These are phyloP conservation scores for Jackrogersella multiformis DNA, from an alignment of 495 filamentous ascomycete genomes.

Conservation along the genomic window DNA sequence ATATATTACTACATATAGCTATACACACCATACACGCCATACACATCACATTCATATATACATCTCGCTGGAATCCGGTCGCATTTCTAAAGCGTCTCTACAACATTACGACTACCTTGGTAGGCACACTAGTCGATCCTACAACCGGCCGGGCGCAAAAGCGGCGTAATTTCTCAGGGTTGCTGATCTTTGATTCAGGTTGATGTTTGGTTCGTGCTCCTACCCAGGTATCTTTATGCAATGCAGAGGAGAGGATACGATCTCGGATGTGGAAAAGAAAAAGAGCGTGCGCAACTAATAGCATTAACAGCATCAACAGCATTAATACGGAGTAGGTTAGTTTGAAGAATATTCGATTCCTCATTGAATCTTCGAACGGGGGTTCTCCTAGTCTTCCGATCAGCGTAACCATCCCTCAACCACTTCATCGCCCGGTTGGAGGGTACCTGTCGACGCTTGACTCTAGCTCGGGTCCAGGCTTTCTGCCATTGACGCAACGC, in stretches of 20 bases:
- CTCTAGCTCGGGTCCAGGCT: slow-evolving; percentile 10
- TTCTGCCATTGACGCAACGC: slow-evolving; percentile 41
- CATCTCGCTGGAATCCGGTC: slow-evolving; percentile 16
- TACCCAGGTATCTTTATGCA: too few relatives aligned
- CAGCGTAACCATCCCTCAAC: slow-evolving; percentile 33
- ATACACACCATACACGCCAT: slow-evolving; percentile 3
- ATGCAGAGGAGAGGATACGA: slow-evolving; percentile 32
- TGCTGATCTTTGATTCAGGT: slow-evolving; percentile 34
- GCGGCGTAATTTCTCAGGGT: slow-evolving; percentile 30
- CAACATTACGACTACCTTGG: slow-evolving; percentile 23
- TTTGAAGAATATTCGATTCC: slow-evolving; percentile 9
- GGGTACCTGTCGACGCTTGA: slow-evolving; percentile 19
- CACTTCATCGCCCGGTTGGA: slow-evolving; percentile 12
- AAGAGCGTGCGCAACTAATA: slow-evolving; percentile 10
- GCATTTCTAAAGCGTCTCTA: slow-evolving; percentile 29
- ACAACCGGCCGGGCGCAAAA: slow-evolving; percentile 29
- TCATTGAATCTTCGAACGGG: slow-evolving; percentile 16
- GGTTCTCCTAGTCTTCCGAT: slow-evolving; percentile 28
- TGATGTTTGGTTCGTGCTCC: slow-evolving; percentile 33
- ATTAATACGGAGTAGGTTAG: slow-evolving; percentile 21
- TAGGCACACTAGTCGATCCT: slow-evolving; percentile 37
- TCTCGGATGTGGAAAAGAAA: slow-evolving; percentile 10
- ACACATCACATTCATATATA: slow-evolving; percentile 6
- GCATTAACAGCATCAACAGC: not conserved
- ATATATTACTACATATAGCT: too few relatives aligned